Evolutionary conservation across 768 basidiomycete species (phyloP).

Genomic region (Kwoniella shandongensis): DNA sequence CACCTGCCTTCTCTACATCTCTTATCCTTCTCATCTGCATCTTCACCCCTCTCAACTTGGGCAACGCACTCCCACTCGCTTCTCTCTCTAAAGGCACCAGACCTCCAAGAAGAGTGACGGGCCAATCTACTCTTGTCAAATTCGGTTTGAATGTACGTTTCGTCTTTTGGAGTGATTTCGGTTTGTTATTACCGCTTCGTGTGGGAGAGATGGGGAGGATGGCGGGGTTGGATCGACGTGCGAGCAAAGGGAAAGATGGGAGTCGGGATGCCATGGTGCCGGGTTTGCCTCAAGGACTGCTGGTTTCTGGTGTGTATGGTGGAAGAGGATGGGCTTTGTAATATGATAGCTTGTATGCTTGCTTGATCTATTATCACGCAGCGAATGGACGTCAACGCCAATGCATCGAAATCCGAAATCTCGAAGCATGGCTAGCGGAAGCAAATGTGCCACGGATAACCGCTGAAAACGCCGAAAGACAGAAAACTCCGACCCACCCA

Average conservation of each 20-base stretch:
- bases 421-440: slow-evolving; percentile 1
- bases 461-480: not conserved
- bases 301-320: not conserved
- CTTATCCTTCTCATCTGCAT: slow-evolving; percentile 45
- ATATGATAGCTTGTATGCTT: not conserved
- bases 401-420: slow-evolving; percentile 6
- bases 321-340: not conserved
- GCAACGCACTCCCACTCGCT: not conserved
- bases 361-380: not conserved
- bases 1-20: slow-evolving; percentile 50
- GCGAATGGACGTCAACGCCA: not conserved
- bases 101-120: slow-evolving; percentile 19
- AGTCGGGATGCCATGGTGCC: slow-evolving; percentile 7
- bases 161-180: slow-evolving; percentile 52
- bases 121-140: slow-evolving; percentile 39
- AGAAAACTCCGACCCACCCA: slow-evolving; percentile 20
- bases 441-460: slow-evolving; percentile 19
- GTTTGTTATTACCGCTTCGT: slow-evolving; percentile 49
- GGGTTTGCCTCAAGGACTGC: too few relatives aligned
- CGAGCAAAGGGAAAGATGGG: slow-evolving; percentile 16
- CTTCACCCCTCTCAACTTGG: slow-evolving; percentile 43
- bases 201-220: slow-evolving; percentile 44
- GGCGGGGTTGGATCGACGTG: slow-evolving; percentile 41
- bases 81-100: not conserved
- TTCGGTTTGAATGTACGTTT: slow-evolving; percentile 46